Evolutionary conservation across 139 green algal genomes (phyloP).

Genomic region (Monoraphidium neglectum): DNA sequence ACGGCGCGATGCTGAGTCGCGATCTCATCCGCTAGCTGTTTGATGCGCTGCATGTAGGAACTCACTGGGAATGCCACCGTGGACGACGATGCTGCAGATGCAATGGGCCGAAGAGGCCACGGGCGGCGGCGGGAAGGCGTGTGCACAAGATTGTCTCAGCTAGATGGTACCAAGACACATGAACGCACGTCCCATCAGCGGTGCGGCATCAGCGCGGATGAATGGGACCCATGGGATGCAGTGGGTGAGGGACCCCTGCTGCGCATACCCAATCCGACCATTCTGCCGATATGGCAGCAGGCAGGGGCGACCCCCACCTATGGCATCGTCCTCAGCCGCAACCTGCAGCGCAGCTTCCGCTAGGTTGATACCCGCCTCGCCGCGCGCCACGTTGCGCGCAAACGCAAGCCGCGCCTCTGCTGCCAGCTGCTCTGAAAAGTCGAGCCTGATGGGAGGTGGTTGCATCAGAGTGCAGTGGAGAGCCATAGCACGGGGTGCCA

Average conservation of each 20-base stretch:
- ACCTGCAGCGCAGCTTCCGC: conserved; percentile 66
- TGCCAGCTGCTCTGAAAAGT: conserved; percentile 51
- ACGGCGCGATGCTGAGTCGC: conserved; percentile 1
- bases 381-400: conserved; percentile 31
- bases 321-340: conserved; percentile 76
- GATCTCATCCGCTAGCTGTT: conserved; percentile 11
- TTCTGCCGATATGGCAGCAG: too few relatives aligned
- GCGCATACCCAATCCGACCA: too few relatives aligned
- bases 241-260: too few relatives aligned
- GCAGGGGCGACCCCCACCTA: conserved; percentile 40
- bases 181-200: too few relatives aligned
- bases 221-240: too few relatives aligned
- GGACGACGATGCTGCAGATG: conserved; percentile 26
- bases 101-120: too few relatives aligned
- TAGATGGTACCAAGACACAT: too few relatives aligned
- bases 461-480: too few relatives aligned
- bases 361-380: conserved; percentile 55
- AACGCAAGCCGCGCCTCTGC: conserved; percentile 51
- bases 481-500: too few relatives aligned
- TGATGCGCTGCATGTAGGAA: conserved; percentile 25
- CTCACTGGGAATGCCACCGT: conserved; percentile 38
- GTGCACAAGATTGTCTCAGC: too few relatives aligned
- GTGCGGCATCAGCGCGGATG: too few relatives aligned
- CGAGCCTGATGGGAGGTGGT: conserved; percentile 17
- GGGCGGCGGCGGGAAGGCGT: too few relatives aligned